Evolutionary conservation across 2,329 filamentous ascomycete species (phyloP), one percentile per base, ranked within the genome.

Genomic region (Ramularia collo-cygni): DNA sequence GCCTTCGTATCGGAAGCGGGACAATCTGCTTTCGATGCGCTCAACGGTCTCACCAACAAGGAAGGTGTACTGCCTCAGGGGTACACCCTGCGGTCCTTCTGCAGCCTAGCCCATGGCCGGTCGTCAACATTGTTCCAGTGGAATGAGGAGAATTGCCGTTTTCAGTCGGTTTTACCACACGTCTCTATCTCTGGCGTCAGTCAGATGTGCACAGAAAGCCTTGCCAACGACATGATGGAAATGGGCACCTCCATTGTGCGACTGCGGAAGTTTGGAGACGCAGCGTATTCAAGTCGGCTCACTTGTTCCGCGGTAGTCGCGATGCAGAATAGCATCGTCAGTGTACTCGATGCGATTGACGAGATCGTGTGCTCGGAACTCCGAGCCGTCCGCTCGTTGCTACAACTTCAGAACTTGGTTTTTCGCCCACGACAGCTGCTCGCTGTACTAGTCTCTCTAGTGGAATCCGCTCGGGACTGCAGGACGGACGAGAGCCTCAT

Each of bases 91-190:
- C 55, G 62, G 13, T 81, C 79, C 8, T 64, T 90, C 1, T 67
- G 83, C 45, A 74, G 78, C 9, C 66, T 90, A 1, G 76, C 78
- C 0, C 71, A 88, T 4, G 85, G 85, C 0, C 72, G 83, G 34
- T 80, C 79, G 28, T 89, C 85, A 0, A 69, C 83, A 2, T 72
- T 92, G 24, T 92, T 86, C 58, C 56, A 62, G 0, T 86, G 77
- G 70, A 67, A 80, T 36, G 58, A 62, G 16, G 15, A 65, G 64
- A 38, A 60, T 70, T 1, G 62, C 70, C 2, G 60, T 75, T 19
- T n/a, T n/a, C n/a, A n/a, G n/a, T n/a, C n/a, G n/a, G n/a, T n/a
- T n/a, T n/a, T n/a, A n/a, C n/a, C n/a, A n/a, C n/a, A n/a, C n/a
- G n/a, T n/a, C n/a, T n/a, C n/a, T n/a, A n/a, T n/a, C n/a, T 70